Evolutionary conservation across 2,329 filamentous ascomycete genomes (phyloP).

Genomic region (Aspergillus niger): DNA sequence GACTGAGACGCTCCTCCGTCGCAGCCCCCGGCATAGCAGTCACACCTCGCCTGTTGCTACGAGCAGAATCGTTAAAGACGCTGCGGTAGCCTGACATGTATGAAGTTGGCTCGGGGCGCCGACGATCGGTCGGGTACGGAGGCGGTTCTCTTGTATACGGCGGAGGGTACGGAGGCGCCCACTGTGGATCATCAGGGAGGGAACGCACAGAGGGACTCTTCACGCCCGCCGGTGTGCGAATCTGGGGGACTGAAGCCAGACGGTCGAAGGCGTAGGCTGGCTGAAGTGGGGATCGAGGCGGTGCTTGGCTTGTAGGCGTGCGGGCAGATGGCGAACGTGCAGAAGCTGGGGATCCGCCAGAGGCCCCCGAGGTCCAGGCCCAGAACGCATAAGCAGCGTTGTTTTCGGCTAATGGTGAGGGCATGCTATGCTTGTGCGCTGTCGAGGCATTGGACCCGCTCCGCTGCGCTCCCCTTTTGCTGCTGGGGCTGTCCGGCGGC

Average conservation of each 20-base stretch:
- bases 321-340: constrained; percentile 23
- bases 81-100: constrained; percentile 29
- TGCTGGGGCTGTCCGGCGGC: constrained; percentile 25
- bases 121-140: constrained; percentile 37
- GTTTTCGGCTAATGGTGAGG: constrained; percentile 35
- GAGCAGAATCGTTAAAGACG: constrained; percentile 21
- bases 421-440: constrained; percentile 24
- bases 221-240: constrained; percentile 39
- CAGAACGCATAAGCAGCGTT: constrained; percentile 51
- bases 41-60: constrained; percentile 14
- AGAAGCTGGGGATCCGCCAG: constrained; percentile 9
- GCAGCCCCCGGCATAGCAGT: constrained; percentile 21
- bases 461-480: constrained; percentile 20
- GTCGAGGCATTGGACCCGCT: constrained; percentile 16
- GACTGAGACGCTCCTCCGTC: constrained; percentile 19
- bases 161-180: constrained; percentile 42
- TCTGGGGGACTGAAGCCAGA: constrained; percentile 39
- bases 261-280: constrained; percentile 35
- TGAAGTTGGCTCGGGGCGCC: constrained; percentile 23
- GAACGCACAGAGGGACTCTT: constrained; percentile 41
- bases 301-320: constrained; percentile 17
- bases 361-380: constrained; percentile 47
- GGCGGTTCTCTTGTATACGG: constrained; percentile 34
- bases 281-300: constrained; percentile 39
- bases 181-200: constrained; percentile 53